A percentile compares a stretch with the other conserved stretches of the same genome.
These are phyloP conservation scores for Lignosus rhinocerotis DNA, from an alignment of 1,284 basidiomycete species.

Conservation along the genomic window DNA sequence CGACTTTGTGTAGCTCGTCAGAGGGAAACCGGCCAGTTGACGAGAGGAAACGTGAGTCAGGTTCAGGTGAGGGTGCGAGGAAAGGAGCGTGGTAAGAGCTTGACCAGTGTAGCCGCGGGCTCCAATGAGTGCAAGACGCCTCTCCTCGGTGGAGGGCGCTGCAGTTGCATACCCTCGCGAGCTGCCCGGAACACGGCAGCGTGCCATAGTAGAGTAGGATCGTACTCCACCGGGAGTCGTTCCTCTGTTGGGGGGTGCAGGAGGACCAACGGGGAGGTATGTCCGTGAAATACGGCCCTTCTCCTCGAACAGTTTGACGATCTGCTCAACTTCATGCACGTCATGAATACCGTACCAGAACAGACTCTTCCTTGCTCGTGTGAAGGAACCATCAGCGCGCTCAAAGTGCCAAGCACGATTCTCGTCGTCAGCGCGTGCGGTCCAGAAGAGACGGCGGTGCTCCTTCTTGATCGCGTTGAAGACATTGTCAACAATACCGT, in stretches of 20 bases:
- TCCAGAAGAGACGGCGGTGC: constrained; percentile 96
- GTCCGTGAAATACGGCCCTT: constrained; percentile 66
- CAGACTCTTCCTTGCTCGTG: constrained; percentile 87
- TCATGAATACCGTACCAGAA: constrained; percentile 99
- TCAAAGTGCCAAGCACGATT: constrained; percentile 99
- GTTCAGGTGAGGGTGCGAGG: constrained; percentile 83
- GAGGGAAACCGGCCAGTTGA: constrained; percentile 83
- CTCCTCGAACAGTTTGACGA: constrained; percentile 82
- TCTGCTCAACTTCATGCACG: constrained; percentile 88
- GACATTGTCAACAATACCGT: constrained; percentile 96
- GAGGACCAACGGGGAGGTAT: constrained; percentile 89
- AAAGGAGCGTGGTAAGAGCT: constrained; percentile 84
- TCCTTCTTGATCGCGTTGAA: constrained; percentile 96
- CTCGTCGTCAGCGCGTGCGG: constrained; percentile 92
- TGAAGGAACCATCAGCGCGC: constrained; percentile 96
- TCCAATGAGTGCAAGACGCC: constrained; percentile 93
- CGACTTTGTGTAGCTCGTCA: constrained; percentile 85
- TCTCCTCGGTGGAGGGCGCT: constrained; percentile 58
- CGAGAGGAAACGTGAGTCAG: constrained; percentile 96
- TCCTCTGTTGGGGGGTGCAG: constrained; percentile 62
- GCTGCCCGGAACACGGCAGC: constrained; percentile 47
- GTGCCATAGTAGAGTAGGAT: constrained; percentile 76
- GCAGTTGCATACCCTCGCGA: constrained; percentile 67
- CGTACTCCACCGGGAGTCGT: constrained; percentile 43
- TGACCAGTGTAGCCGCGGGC: constrained; percentile 97